Evolutionary conservation across 768 basidiomycete genomes (phyloP).

Genomic region (Boletus sp.): DNA sequence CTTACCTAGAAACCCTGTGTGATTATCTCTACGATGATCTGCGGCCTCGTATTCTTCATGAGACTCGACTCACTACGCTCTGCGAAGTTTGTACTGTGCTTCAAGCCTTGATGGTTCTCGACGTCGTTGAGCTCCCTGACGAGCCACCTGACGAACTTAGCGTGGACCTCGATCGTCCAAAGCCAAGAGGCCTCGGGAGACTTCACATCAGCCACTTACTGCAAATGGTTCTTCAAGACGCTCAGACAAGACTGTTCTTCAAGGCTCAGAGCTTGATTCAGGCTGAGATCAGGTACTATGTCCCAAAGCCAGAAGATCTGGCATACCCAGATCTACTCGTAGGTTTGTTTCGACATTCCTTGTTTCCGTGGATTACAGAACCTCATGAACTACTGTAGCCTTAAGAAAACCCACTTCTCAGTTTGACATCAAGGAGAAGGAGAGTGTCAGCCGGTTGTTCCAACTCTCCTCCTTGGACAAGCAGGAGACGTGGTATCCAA

Average conservation of each 20-base stretch:
- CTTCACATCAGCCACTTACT: conserved; percentile 81
- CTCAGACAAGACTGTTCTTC: conserved; percentile 94
- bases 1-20: conserved; percentile 87
- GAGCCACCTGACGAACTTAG: conserved; percentile 34
- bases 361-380: background rate
- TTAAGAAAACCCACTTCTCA: conserved; percentile 44
- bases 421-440: conserved; percentile 60
- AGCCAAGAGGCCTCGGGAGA: conserved; percentile 45
- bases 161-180: conserved; percentile 38
- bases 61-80: conserved; percentile 80
- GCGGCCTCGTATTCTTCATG: conserved; percentile 92
- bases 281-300: conserved; percentile 82
- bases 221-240: conserved; percentile 91
- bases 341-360: conserved; percentile 47
- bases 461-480: conserved; percentile 67
- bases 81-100: conserved; percentile 97
- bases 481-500: conserved; percentile 91
- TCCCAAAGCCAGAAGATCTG: conserved; percentile 74
- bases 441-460: conserved; percentile 68
- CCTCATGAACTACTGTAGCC: conserved; percentile 33
- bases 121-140: conserved; percentile 48
- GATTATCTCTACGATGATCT: conserved; percentile 95
- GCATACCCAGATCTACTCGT: conserved; percentile 83
- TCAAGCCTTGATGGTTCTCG: conserved; percentile 94
- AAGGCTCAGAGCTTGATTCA: conserved; percentile 92